Evolutionary conservation across 768 basidiomycete genomes (phyloP).

Genomic region (Kwoniella sp.): DNA sequence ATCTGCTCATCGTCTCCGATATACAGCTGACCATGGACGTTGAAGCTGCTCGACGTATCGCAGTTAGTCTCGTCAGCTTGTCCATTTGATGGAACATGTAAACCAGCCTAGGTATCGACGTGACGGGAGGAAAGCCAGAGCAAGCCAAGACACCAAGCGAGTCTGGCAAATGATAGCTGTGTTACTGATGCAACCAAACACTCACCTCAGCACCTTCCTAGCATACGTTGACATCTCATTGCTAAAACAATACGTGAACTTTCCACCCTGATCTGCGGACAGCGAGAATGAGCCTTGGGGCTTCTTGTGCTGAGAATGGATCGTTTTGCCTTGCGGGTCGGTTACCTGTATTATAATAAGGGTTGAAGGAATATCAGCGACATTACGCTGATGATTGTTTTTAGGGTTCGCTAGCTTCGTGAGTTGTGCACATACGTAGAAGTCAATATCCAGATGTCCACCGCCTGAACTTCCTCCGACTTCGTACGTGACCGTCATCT

Average conservation of each 20-base stretch:
- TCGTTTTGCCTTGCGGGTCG: slow-evolving; percentile 68
- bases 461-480: slow-evolving; percentile 74
- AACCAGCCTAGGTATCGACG: no score
- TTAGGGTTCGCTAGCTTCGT: no score
- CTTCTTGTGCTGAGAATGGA: slow-evolving; percentile 80
- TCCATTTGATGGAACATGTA: no score
- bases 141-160: no score
- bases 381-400: no score
- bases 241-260: slow-evolving; percentile 95
- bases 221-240: slow-evolving; percentile 98
- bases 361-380: neutral
- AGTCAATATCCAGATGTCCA: slow-evolving; percentile 95
- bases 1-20: slow-evolving; percentile 81
- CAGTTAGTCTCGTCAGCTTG: no score
- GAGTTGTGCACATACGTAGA: slow-evolving; percentile 81
- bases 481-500: slow-evolving; percentile 99
- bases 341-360: slow-evolving; percentile 68
- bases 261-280: slow-evolving; percentile 82
- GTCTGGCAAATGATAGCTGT: neutral
- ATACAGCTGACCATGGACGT: slow-evolving; percentile 96
- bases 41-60: slow-evolving; percentile 66
- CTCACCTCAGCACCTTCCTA: slow-evolving; percentile 89
- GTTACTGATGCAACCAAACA: no score
- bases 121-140: no score
- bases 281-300: slow-evolving; percentile 86